Evolutionary conservation across 768 basidiomycete species (phyloP), one percentile per base, ranked within the genome.

Genomic region (Scleroderma citrinum): DNA sequence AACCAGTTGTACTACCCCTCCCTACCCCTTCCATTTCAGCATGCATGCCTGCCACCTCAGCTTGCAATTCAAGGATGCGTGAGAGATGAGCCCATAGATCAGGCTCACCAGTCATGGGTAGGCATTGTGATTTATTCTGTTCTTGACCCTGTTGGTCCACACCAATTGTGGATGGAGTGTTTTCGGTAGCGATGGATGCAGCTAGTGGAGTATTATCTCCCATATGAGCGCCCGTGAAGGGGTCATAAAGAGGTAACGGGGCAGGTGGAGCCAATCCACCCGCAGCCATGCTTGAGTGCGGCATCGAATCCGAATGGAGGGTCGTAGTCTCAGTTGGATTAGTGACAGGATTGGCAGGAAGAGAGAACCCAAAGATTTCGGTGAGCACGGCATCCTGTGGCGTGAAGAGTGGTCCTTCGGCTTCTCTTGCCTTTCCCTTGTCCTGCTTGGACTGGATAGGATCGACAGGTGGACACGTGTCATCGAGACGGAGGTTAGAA

Each of bases 11-110:
- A 23, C 56, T 43, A 48, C 26, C 39, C 52, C 63, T 38, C 7
- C 81, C 80, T 40, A 84, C 73, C 35, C 76, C 76, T 62, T 90
- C 87, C 84, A 90, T 85, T 21, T 83, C 79, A 10, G 82, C 66
- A 59, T 89, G 87, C 76, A 86, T 79, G 54, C 69, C 71, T 5
- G 87, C 81, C 30, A 90, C 79, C 54, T 86, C 79, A 47, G 76
- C 79, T 62, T 90, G 86, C 26, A 90, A 65, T 32, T 82, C 82
- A 53, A 87, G 63, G n/a, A 90, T 82, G 38, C 74, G 75, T 17
- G 79, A 78, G 14, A 90, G 74, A 52, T 83, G 81, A 0, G 75
- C 59, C 87, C 87, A 90, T 43, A 85, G 62, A 46, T 76, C 78
- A 44, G 76, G 77, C 53, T 75, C 74, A 41, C 66, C 67, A 16